Percentiles rank a stretch among this genome's conserved stretches.
Conservation (phyloP, 306 rosid genomes). For the Luffa aegyptiaca region DNA sequence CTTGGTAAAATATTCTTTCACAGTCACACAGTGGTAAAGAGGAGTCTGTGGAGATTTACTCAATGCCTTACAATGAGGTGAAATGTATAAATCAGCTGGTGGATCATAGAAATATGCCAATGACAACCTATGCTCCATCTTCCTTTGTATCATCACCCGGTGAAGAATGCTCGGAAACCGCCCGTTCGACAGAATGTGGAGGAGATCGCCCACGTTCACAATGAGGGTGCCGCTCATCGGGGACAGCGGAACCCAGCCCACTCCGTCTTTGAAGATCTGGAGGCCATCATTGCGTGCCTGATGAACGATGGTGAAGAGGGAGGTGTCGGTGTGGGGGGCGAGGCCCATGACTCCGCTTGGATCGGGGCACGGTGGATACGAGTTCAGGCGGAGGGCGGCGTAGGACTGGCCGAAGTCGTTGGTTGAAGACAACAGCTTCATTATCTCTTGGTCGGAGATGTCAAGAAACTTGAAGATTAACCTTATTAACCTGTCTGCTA, state of each 20-base stretch:
- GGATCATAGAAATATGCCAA: slow-evolving; percentile 38
- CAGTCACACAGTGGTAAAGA: slow-evolving; percentile 22
- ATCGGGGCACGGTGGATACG: slow-evolving; percentile 46
- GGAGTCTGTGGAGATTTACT: slow-evolving; percentile 18
- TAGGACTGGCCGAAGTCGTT: neutral
- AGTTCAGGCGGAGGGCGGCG: slow-evolving; percentile 20
- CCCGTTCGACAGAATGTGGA: slow-evolving; percentile 38
- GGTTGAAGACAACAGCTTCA: neutral
- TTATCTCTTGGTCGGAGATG: slow-evolving; percentile 10
- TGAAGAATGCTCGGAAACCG: slow-evolving; percentile 23
- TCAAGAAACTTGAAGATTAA: slow-evolving; percentile 28
- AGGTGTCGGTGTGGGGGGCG: slow-evolving; percentile 46
- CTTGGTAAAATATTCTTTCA: slow-evolving; percentile 31
- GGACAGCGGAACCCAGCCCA: slow-evolving; percentile 34
- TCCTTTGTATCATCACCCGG: slow-evolving; percentile 28
- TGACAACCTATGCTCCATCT: slow-evolving; percentile 19
- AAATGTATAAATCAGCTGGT: slow-evolving; percentile 15
- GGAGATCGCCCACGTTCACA: slow-evolving; percentile 36
- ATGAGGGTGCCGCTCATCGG: slow-evolving; percentile 26
- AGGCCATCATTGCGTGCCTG: slow-evolving; percentile 25
- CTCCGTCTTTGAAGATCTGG: slow-evolving; percentile 14
- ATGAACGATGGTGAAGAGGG: slow-evolving; percentile 32
- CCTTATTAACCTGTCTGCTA: slow-evolving; percentile 14
- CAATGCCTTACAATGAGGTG: slow-evolving; percentile 18
- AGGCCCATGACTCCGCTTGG: slow-evolving; percentile 39